These are phyloP conservation scores for Pogostemon cablin DNA, from an alignment of 257 asterid species.

Conservation along the genomic window DNA sequence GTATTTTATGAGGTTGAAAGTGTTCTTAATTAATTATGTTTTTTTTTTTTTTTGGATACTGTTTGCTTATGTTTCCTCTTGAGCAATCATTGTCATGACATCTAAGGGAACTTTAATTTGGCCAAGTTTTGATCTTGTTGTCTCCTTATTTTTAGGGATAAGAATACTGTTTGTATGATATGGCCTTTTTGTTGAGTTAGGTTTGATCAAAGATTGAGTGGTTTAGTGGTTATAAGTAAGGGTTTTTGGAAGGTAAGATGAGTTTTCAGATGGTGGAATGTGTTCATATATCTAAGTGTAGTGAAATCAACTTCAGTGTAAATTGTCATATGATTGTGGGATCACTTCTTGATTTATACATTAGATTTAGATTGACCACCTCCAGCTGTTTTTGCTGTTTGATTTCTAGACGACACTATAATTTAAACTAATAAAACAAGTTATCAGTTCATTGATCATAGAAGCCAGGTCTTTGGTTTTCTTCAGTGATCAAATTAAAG, in stretches of 20 bases:
- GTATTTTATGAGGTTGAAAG: conserved; percentile 42
- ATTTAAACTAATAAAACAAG: not conserved
- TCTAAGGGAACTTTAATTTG: conserved; percentile 29
- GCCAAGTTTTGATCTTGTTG: conserved; percentile 6
- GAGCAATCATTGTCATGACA: conserved; percentile 51
- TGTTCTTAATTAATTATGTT: conserved; percentile 44
- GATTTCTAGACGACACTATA: not conserved
- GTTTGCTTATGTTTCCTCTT: conserved; percentile 43
- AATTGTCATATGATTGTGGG: not conserved
- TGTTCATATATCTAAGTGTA: too few relatives aligned
- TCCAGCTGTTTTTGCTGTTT: not conserved
- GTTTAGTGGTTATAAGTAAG: conserved; percentile 19
- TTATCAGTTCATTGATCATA: not conserved
- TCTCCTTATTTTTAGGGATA: conserved; percentile 25
- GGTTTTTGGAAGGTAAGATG: conserved; percentile 31
- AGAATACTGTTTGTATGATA: conserved; percentile 21
- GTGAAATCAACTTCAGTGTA: too few relatives aligned
- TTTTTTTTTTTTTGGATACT: conserved; percentile 36
- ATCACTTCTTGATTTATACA: not conserved
- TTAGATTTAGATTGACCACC: not conserved
- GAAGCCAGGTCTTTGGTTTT: not conserved
- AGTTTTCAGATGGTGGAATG: not conserved
- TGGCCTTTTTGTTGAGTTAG: conserved; percentile 28
- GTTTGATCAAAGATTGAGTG: conserved; percentile 19
- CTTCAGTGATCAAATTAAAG: not conserved